A percentile compares a stretch with the other conserved stretches of the same genome.
Conservation (phyloP, 768 basidiomycete genomes). For the Leccinum rimulosum region DNA sequence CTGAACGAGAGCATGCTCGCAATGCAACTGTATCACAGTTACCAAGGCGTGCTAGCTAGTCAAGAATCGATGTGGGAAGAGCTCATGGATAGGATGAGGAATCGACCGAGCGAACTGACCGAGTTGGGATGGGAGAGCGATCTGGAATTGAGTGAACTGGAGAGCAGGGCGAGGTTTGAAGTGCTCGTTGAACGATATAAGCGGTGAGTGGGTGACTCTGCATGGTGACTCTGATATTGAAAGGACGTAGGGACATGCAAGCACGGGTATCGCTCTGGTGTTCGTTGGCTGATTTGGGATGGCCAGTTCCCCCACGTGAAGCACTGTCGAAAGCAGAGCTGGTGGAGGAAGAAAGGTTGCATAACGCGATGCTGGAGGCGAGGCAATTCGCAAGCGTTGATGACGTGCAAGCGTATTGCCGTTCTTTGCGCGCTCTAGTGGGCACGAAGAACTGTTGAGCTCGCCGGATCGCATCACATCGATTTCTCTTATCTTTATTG, state of each 20-base stretch:
- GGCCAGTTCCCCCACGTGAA: conserved; percentile 57
- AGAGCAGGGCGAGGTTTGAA: conserved; percentile 58
- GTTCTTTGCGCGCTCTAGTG: conserved; percentile 58
- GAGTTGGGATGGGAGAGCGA: conserved; percentile 73
- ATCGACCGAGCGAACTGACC: conserved; percentile 49
- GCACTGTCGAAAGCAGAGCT: conserved; percentile 67
- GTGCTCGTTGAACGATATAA: conserved; percentile 55
- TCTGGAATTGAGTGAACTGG: conserved; percentile 55
- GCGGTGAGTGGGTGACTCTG: conserved; percentile 37
- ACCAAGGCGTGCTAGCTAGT: conserved; percentile 58
- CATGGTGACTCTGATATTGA: conserved; percentile 3
- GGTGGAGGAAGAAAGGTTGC: conserved; percentile 62
- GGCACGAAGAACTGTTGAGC: conserved; percentile 47
- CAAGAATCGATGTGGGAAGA: conserved; percentile 81
- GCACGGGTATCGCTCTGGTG: conserved; percentile 63
- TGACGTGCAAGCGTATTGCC: conserved; percentile 52
- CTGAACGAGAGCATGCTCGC: conserved; percentile 61
- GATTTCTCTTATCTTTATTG: not conserved
- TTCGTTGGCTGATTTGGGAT: conserved; percentile 57
- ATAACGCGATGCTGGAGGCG: conserved; percentile 60
- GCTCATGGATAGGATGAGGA: conserved; percentile 58
- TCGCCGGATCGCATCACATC: not conserved
- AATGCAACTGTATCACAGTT: conserved; percentile 69
- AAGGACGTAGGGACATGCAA: conserved; percentile 56
- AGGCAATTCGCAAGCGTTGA: conserved; percentile 49